Evolutionary conservation across 345 rosid genomes (phyloP).

Genomic region (Citropsis articulata): DNA sequence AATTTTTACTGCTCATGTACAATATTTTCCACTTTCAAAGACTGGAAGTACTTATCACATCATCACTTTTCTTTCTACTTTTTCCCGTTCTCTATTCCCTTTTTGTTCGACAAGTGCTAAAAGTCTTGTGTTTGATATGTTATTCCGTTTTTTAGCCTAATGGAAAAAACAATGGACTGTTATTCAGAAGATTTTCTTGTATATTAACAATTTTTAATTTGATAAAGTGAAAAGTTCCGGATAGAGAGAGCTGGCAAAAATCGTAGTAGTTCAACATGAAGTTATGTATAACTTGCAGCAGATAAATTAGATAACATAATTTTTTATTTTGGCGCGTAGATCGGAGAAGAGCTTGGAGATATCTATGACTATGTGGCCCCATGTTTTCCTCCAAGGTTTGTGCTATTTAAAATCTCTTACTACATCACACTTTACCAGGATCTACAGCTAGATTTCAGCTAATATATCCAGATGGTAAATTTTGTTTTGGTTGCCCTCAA

Average conservation of each 20-base stretch:
- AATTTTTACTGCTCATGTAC: background rate
- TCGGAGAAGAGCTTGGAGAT: conserved; percentile 99
- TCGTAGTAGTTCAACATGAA: background rate
- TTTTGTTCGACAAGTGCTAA: background rate
- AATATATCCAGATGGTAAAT: background rate
- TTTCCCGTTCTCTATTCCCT: background rate
- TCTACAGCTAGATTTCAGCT: conserved; percentile 2
- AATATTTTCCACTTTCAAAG: background rate
- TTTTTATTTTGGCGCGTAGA: conserved; percentile 44
- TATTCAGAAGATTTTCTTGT: background rate
- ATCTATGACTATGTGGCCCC: conserved; percentile 99
- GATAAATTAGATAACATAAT: background rate
- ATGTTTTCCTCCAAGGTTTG: conserved; percentile 94
- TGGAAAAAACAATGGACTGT: background rate
- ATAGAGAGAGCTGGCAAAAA: background rate
- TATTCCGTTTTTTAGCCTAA: background rate
- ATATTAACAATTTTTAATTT: background rate
- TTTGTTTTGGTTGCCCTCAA: conserved; percentile 6
- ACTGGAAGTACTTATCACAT: background rate
- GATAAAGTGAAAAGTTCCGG: background rate
- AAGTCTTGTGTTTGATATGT: background rate
- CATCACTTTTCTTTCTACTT: background rate
- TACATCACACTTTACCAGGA: background rate
- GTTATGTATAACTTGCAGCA: background rate
- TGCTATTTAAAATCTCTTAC: background rate